A percentile compares a stretch with the other conserved stretches of the same genome.
These are phyloP conservation scores for Xylaria sp. DNA, from an alignment of 2,329 filamentous ascomycete genomes.

Conservation along the genomic window DNA sequence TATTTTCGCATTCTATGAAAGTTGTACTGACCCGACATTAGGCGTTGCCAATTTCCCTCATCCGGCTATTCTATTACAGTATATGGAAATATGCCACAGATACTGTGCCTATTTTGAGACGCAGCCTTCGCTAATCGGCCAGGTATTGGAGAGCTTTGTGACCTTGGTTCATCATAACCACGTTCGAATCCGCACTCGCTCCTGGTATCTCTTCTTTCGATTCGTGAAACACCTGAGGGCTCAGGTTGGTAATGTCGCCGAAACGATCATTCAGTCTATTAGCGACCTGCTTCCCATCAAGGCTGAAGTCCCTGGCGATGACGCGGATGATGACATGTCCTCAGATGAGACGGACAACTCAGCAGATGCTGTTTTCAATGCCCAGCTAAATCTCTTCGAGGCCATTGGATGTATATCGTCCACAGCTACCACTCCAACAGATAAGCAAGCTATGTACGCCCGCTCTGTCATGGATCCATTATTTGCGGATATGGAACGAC, in stretches of 20 bases:
- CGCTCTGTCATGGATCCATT: conserved; percentile 88
- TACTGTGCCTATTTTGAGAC: conserved; percentile 93
- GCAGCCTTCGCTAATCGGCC: conserved; percentile 79
- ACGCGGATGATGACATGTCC: conserved; percentile 88
- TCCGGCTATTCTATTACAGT: conserved; percentile 90
- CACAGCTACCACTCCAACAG: conserved; percentile 73
- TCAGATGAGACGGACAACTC: conserved; percentile 91
- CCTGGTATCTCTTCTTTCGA: conserved; percentile 96
- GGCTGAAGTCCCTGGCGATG: conserved; percentile 81
- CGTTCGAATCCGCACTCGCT: conserved; percentile 83
- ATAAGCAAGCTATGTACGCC: conserved; percentile 86
- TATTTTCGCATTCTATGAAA: conserved; percentile 12
- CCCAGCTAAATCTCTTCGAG: conserved; percentile 92
- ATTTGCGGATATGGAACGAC: conserved; percentile 85
- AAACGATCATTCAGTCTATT: conserved; percentile 90
- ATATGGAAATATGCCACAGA: conserved; percentile 97
- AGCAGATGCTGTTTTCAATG: conserved; percentile 87
- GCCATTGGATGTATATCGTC: conserved; percentile 93
- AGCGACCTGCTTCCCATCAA: conserved; percentile 87
- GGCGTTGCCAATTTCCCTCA: conserved; percentile 86
- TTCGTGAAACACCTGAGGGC: conserved; percentile 86
- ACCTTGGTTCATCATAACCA: conserved; percentile 87
- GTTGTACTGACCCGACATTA: conserved; percentile 46
- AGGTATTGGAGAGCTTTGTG: conserved; percentile 90
- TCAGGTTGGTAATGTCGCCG: conserved; percentile 86